Percentiles rank a stretch among this genome's conserved stretches.
These are phyloP conservation scores for Phylloboletellus chloephorus DNA, from an alignment of 1,284 basidiomycete genomes.

Conservation along the genomic window DNA sequence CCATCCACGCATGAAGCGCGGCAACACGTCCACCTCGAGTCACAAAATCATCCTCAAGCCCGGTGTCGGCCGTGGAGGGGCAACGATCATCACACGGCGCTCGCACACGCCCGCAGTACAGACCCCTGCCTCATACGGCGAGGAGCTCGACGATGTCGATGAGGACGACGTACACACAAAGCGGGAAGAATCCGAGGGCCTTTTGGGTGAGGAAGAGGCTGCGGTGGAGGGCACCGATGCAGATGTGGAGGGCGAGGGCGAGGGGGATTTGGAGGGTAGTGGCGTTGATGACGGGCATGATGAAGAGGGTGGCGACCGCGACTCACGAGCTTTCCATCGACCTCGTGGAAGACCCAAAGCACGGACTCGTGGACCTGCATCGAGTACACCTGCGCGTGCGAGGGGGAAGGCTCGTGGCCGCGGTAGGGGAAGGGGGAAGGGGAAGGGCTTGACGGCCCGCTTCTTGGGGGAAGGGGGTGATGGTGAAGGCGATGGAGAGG, in stretches of 20 bases:
- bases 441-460: slow-evolving; percentile 39
- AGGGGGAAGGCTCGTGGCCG: slow-evolving; percentile 40
- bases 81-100: slow-evolving; percentile 32
- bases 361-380: slow-evolving; percentile 25
- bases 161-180: slow-evolving; percentile 28
- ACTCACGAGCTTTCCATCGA: slow-evolving; percentile 18
- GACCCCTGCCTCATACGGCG: slow-evolving; percentile 23
- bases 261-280: slow-evolving; percentile 25
- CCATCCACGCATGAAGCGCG: slow-evolving; percentile 23
- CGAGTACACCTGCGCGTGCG: slow-evolving; percentile 27
- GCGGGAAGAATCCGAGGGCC: slow-evolving; percentile 32
- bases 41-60: slow-evolving; percentile 52
- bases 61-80: slow-evolving; percentile 32
- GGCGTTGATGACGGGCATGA: slow-evolving; percentile 19
- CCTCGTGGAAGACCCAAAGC: slow-evolving; percentile 33
- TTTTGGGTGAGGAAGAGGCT: slow-evolving; percentile 31
- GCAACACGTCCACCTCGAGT: slow-evolving; percentile 17
- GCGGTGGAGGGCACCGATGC: slow-evolving; percentile 30
- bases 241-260: slow-evolving; percentile 32
- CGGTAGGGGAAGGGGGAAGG: slow-evolving; percentile 34
- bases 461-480: slow-evolving; percentile 46
- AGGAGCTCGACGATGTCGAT: slow-evolving; percentile 21
- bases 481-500: slow-evolving; percentile 47
- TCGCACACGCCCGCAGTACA: slow-evolving; percentile 25
- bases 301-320: slow-evolving; percentile 25